Conservation (phyloP, 1,284 basidiomycete species). For the Ganoderma lingzhi region DNA sequence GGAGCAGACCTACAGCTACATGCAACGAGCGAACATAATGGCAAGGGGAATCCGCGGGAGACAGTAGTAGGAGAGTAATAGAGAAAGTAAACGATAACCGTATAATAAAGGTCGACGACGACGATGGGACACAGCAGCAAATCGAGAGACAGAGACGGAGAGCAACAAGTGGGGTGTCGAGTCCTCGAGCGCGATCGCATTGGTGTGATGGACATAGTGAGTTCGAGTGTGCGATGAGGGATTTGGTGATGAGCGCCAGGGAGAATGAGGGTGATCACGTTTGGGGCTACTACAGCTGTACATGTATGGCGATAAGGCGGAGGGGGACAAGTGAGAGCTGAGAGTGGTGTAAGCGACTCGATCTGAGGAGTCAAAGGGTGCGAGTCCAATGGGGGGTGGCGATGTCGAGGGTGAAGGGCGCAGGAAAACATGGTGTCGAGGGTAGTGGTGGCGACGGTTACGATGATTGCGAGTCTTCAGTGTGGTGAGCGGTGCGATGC, state of each 20-base stretch:
- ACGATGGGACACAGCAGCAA: slow-evolving; percentile 1
- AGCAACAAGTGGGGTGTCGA: slow-evolving; percentile 15
- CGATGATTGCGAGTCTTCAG: neutral
- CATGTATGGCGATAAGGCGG: neutral
- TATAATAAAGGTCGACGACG: slow-evolving; percentile 22
- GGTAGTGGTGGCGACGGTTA: neutral
- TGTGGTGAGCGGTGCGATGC: slow-evolving; percentile 19
- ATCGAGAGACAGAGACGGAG: slow-evolving; percentile 14
- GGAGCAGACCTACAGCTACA: slow-evolving; percentile 27
- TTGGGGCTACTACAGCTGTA: neutral
- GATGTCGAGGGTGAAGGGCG: neutral
- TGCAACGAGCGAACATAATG: slow-evolving; percentile 25
- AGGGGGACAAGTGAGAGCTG: neutral
- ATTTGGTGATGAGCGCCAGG: neutral
- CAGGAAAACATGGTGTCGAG: neutral
- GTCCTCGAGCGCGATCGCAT: slow-evolving; percentile 26
- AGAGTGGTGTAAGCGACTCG: slow-evolving; percentile 5
- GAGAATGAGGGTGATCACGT: neutral
- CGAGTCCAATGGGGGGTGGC: neutral
- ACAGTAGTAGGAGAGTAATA: slow-evolving; percentile 15
- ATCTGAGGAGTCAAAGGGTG: neutral
- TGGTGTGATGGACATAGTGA: neutral
- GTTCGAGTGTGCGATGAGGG: neutral
- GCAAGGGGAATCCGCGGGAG: slow-evolving; percentile 20
- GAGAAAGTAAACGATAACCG: slow-evolving; percentile 31